Conservation (phyloP, 1,284 basidiomycete genomes). For the Serendipita sp. region DNA sequence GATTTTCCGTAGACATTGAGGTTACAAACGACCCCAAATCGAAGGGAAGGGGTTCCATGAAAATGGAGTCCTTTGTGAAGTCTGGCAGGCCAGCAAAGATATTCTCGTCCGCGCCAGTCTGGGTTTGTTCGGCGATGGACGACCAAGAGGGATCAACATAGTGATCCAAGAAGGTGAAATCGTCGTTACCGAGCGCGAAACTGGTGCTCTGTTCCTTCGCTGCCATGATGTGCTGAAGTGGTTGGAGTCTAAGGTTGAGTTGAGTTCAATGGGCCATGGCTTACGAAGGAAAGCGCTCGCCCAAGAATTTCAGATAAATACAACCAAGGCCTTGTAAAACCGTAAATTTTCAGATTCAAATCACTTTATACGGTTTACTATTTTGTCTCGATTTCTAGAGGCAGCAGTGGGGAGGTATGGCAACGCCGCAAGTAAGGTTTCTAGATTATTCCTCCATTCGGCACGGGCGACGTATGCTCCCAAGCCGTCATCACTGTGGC, state of each 20-base stretch:
- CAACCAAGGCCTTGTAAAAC: no score
- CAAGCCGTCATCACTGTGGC: background rate
- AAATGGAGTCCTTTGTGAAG: background rate
- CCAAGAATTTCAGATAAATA: no score
- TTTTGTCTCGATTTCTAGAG: background rate
- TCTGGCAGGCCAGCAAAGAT: slow-evolving; percentile 1
- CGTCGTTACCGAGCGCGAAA: background rate
- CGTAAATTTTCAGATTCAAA: no score
- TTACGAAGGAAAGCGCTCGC: no score
- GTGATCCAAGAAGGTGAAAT: slow-evolving; percentile 5
- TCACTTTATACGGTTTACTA: no score
- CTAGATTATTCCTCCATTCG: background rate
- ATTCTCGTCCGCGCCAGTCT: background rate
- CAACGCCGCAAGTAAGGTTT: background rate
- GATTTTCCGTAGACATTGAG: background rate
- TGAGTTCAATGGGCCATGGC: background rate
- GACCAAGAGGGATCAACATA: slow-evolving; percentile 6
- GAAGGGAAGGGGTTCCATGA: slow-evolving; percentile 4
- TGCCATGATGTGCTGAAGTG: background rate
- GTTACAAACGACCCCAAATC: slow-evolving; percentile 1
- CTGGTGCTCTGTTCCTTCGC: background rate
- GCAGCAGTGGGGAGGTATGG: background rate
- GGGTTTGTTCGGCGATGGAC: background rate
- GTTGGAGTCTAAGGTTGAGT: background rate
- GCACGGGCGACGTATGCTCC: background rate